Percentiles rank a stretch among this genome's conserved stretches.
Evolutionary conservation across 2,329 filamentous ascomycete genomes (phyloP).

Genomic region (Fusarium oxysporum): DNA sequence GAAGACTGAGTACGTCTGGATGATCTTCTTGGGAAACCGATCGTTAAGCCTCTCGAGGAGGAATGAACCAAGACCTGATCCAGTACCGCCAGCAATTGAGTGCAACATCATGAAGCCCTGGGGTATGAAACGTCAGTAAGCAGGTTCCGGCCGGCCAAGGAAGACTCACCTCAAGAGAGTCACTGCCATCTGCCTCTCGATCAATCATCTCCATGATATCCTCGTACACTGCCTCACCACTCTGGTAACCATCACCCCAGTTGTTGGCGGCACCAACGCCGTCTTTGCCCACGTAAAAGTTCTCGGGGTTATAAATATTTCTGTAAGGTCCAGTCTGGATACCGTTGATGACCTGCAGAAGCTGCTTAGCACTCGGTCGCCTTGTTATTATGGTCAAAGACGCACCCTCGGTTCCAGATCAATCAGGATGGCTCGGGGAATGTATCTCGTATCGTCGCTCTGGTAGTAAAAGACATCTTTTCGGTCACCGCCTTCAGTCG

Average conservation of each 20-base stretch:
- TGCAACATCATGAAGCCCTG: constrained; percentile 98
- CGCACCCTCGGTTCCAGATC: constrained; percentile 90
- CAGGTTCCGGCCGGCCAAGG: background rate
- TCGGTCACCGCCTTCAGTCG: constrained; percentile 95
- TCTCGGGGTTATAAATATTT: constrained; percentile 99
- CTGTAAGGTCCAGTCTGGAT: constrained; percentile 95
- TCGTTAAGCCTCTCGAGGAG: constrained; percentile 96
- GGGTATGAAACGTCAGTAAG: constrained; percentile 5
- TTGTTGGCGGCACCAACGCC: constrained; percentile 96
- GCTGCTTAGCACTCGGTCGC: constrained; percentile 18
- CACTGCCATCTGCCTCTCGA: constrained; percentile 95
- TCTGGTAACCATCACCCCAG: constrained; percentile 96
- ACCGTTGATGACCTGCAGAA: constrained; percentile 78
- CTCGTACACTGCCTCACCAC: constrained; percentile 90
- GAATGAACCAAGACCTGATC: constrained; percentile 95
- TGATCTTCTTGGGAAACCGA: constrained; percentile 97
- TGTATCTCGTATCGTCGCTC: constrained; percentile 98
- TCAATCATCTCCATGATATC: constrained; percentile 99
- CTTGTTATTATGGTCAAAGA: background rate
- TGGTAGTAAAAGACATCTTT: constrained; percentile 99
- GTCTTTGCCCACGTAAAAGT: constrained; percentile 96
- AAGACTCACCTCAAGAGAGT: constrained; percentile 80
- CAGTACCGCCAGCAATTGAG: constrained; percentile 96
- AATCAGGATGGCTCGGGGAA: constrained; percentile 93
- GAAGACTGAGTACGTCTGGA: constrained; percentile 99